Conservation (phyloP, 140 eudicot genomes). For the Ambrosia hybrid region DNA sequence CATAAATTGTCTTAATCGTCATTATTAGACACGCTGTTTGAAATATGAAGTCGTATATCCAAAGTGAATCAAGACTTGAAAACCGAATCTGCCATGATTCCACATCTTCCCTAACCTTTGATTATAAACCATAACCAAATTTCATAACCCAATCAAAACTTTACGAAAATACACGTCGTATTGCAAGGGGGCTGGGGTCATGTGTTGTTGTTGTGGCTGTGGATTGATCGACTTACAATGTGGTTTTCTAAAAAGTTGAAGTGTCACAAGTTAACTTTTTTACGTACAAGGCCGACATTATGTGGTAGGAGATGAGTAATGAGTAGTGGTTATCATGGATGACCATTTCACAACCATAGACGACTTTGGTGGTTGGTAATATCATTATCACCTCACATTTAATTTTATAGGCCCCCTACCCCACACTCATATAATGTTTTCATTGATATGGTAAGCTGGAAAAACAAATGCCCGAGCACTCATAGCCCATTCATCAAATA, state of each 20-base stretch:
- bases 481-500: too few species aligned
- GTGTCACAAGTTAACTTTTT: background rate
- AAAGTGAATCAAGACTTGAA: too few species aligned
- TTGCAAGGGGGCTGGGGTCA: background rate
- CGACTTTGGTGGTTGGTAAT: background rate
- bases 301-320: background rate
- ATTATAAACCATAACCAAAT: background rate
- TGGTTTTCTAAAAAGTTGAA: background rate
- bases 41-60: too few species aligned
- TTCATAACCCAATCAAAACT: background rate
- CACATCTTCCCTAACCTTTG: background rate
- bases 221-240: background rate
- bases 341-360: background rate
- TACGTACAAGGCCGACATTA: background rate
- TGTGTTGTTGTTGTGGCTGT: background rate
- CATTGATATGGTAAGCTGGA: background rate
- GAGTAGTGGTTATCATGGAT: constrained; percentile 2
- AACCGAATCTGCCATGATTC: too few species aligned
- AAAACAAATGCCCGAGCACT: background rate
- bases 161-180: background rate
- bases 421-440: background rate
- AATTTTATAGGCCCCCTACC: background rate
- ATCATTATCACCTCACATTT: constrained; percentile 7
- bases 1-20: too few species aligned
- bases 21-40: too few species aligned